Evolutionary conservation across 305 asterid genomes (phyloP), one percentile per base, ranked within the genome.

Genomic region (Plantago rigida): DNA sequence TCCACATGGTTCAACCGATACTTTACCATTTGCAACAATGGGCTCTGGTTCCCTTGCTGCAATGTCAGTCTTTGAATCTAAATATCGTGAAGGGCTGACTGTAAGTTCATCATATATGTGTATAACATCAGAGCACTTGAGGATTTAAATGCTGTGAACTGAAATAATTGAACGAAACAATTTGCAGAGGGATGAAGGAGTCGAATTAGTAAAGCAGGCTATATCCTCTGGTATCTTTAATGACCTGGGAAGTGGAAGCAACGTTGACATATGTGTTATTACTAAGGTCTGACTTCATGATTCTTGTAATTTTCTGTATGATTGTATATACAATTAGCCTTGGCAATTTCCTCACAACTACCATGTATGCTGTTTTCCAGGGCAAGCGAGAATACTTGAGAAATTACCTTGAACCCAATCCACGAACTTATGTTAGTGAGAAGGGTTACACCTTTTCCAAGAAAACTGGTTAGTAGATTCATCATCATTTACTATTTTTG

Each of bases 31-130:
- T 81, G 96, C 98, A 64, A 91, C 96, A 29, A 91, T 91, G 96
- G 98, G 96, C n/a, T 91, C 98, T 77, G 98, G 98, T 59, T 91
- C 96, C 26, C 95, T 91, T 61, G 96, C 95, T 75, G 98, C 98
- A 62, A 91, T 88, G 94, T 73, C 93, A 11, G 73, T 91, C 13
- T 88, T 91, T 69, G 98, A 91, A 74, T 84, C 96, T 1, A 80
- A 84, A 71, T 91, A 91, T 68, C 86, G 75, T 19, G 96, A 91
- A 73, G 90, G 90, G 67, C 72, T 88, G 22, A 84, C 71, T 55
- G 96, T 91, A 74, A 79, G 96, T 81, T 73, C 51, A 29, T 69
- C 51, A 44, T n/a, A 14, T 57, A 9, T 58, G 50, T 36, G 47
- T 51, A 15, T 53, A 45, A 34, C 58, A 46, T 51, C 51, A 34